Base-by-base conservation (phyloP, 768 basidiomycete genomes). In the Collybia nuda region DNA sequence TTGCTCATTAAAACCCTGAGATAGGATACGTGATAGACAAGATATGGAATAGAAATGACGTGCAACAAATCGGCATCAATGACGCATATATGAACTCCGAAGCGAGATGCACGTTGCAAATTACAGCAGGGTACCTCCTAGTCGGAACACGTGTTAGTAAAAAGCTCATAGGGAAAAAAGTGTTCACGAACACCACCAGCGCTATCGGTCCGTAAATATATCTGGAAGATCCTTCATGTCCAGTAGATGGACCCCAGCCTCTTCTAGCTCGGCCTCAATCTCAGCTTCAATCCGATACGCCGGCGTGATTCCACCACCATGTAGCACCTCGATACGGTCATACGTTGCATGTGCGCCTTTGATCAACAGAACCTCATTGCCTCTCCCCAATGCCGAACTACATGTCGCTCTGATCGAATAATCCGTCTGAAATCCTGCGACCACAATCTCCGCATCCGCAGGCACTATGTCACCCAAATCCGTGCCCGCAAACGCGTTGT, bases 381-480 rank as follows among this genome's bases (percentile, higher is more conserved):
- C 86, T 51, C 85, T 71, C 36, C 64, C 75, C 28, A 86, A 68
- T 9, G 85, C 85, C 2, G 81, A 77, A 40, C 70, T 75, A 63
- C 85, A 86, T n/a, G 86, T 80, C 36, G 78, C 76, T 26, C 75
- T 62, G 6, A 85, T 69, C 38, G 81, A 80, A 52, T 80, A 85
- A 66, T 88, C 85, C 57, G 82, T 84, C 64, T 84, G 82, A 62
- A 85, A 76, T 12, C 86, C 86, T 15, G 79, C 79, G 44, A 88
- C 74, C 44, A 88, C 74, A 44, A 88, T 73, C 70, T 86, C 80
- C 12, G 84, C 84, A 24, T 79, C 74, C 2, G 60, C 47, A 0
- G 76, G 72, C 29, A 89, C 67, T 38, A 82, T 59, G 2, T 76
- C 71, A 6, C 66, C 75, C 3, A 89, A 71, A 9, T 46, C 53